Evolutionary conservation across 2,329 filamentous ascomycete genomes (phyloP), one percentile per base, ranked within the genome.

Genomic region (Nemania abortiva): DNA sequence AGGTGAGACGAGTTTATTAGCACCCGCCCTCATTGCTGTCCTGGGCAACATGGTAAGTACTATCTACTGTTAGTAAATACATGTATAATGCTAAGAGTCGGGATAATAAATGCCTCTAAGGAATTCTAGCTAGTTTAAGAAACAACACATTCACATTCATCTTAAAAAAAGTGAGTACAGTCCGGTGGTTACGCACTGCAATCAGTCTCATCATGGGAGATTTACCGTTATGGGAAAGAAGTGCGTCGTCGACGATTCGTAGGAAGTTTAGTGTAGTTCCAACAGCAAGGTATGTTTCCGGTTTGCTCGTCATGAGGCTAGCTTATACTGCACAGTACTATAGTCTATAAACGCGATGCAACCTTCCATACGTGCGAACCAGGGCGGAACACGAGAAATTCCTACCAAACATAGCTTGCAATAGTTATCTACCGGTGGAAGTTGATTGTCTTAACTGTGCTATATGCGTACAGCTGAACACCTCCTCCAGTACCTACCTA

Each of bases 311-410:
- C 24, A 52, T 55, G 29, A 55, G 20, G 42, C 50, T 62, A 15
- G 18, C 11, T 20, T 29, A 20, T 52, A 29, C 49, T 52, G 49
- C 20, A 29, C 49, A 27, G 11, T 59, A 47, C 18, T 18, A 20
- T 18, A 20, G 6, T n/a, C 7, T 57, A 24, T 42, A 7, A 50
- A 67, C 50, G 29, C 64, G 60, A 61, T 67, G 64, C 45, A 65
- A 65, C 65, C 64, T 55, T 60, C 18, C 34, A 59, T 47, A 37
- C 22, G 42, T 52, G 61, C 31, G 22, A 55, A 45, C 50, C 54
- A 34, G 55, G 65, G 49, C 53, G 54, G 65, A 62, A 68, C 68
- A 70, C 64, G 60, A 69, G 67, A 66, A 63, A 20, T 47, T 37
- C 37, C 57, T 58, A 37, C 58, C 53, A 54, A 59, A 49, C 18